Evolutionary conservation across 495 filamentous ascomycete genomes (phyloP).

Genomic region (Tricharina praecox): DNA sequence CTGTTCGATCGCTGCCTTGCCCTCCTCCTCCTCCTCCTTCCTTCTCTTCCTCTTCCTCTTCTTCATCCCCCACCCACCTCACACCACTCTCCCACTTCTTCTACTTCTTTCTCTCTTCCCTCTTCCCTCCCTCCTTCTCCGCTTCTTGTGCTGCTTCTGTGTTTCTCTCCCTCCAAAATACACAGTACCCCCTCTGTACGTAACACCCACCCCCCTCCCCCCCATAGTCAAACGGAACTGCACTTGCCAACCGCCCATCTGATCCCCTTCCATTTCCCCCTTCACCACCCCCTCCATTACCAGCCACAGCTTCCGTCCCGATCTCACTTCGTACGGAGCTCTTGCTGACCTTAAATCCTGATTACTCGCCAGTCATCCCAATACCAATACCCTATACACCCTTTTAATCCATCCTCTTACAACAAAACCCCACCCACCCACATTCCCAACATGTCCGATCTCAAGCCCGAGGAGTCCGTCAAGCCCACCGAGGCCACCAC

Average conservation of each 20-base stretch:
- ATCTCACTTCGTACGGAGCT: slow-evolving; percentile 6
- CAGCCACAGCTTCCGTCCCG: neutral
- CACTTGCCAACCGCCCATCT: too few species aligned
- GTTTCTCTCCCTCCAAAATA: slow-evolving; percentile 11
- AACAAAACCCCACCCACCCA: slow-evolving; percentile 8
- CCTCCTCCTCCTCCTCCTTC: too few species aligned
- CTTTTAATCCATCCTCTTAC: slow-evolving; percentile 4
- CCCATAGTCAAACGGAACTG: too few species aligned
- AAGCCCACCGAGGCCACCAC: slow-evolving; percentile 32
- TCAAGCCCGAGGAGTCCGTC: slow-evolving; percentile 33
- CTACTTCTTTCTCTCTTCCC: slow-evolving; percentile 13
- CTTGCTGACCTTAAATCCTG: slow-evolving; percentile 5
- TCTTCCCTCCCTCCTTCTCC: slow-evolving; percentile 24
- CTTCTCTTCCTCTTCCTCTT: too few species aligned
- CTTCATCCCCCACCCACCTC: too few species aligned
- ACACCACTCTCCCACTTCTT: slow-evolving; percentile 11
- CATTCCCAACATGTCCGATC: slow-evolving; percentile 22
- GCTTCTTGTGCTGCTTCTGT: slow-evolving; percentile 23
- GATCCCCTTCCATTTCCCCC: too few species aligned
- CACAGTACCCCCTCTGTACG: neutral
- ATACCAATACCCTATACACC: slow-evolving; percentile 3
- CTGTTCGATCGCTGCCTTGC: too few species aligned
- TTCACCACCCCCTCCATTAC: neutral
- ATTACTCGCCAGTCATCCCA: neutral
- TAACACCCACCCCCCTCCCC: too few species aligned